A percentile compares a stretch with the other conserved stretches of the same genome.
These are phyloP conservation scores for Oropetium thomaeum DNA, from an alignment of 176 grass and related monocot genomes.

Conservation along the genomic window DNA sequence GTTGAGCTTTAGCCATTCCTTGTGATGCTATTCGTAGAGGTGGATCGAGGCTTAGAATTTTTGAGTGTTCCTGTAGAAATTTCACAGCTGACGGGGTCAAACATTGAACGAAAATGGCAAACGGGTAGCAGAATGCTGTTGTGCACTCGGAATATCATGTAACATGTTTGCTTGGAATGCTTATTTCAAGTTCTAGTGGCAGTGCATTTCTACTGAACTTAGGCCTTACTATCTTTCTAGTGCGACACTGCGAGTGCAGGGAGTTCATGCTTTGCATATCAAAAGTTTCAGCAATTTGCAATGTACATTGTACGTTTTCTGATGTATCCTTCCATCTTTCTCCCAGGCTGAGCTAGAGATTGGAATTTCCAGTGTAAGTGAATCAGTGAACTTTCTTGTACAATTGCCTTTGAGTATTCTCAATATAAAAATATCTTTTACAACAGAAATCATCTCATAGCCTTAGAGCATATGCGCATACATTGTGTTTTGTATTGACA, in stretches of 20 bases:
- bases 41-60: conserved; percentile 14
- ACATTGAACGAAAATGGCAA: neutral
- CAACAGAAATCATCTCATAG: neutral
- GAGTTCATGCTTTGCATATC: neutral
- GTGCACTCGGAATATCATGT: too few species aligned
- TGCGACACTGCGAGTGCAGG: neutral
- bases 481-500: neutral
- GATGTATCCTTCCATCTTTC: conserved; percentile 24
- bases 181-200: neutral
- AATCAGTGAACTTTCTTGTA: neutral
- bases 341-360: conserved; percentile 78
- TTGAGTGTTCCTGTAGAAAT: neutral
- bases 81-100: neutral
- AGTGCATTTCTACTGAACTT: neutral
- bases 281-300: neutral
- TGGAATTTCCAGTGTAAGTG: conserved; percentile 78
- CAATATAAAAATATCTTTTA: neutral
- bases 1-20: neutral
- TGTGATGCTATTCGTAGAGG: neutral
- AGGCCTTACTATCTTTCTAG: neutral
- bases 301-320: neutral
- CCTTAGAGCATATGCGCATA: neutral
- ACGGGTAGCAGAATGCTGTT: too few species aligned
- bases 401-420: neutral
- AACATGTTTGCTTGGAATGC: neutral